Base-by-base conservation (phyloP, 108 stramenopile genomes). In the Epipyxis sp. region DNA sequence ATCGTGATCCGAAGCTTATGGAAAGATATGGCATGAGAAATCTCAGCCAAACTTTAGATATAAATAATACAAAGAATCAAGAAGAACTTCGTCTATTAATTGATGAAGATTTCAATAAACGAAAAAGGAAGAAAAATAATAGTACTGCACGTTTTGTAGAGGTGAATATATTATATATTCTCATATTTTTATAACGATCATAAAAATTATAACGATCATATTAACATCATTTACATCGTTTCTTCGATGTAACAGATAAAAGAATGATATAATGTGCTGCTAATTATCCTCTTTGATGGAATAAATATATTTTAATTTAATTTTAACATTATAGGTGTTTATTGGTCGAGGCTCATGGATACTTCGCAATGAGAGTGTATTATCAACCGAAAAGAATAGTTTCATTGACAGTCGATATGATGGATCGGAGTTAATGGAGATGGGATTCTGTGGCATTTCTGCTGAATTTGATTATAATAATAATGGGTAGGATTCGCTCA, bases 261-360 rank as follows among this genome's bases (percentile, higher is more conserved):
- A 50, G 20, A 50, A 13, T 50, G 13, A 20, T 20, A 20, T 50
- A 20, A 50, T 50, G 46, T 13, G 6, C 20, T 6, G 13, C 46
- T 50, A 13, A 20, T 50, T 50, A 20, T 13, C 46, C 46, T 20
- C 46, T 6, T 20, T 20, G 6, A 50, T 50, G 46, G 20, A 13
- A 6, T 50, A 6, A 50, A 6, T 20, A 50, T 13, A 6, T 50
- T 20, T 50, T 20, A 50, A 50, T 13, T 50, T 39, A 42, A 13
- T 37, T 42, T 16, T 6, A 43, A 29, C 20, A 25, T 39, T 39
- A 42, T n/a, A 74, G 25, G 44, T 54, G 42, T 74, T 74, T 42
- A 74, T 74, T 37, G 71, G 71, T 32, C 6, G 71, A 29, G 3
- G 16, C 6, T 13, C 71, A 32, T 74, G 71, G 71, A 20, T 74